Evolutionary conservation across 1,139 yeast species (phyloP).

Genomic region (Protomyces gravidus): DNA sequence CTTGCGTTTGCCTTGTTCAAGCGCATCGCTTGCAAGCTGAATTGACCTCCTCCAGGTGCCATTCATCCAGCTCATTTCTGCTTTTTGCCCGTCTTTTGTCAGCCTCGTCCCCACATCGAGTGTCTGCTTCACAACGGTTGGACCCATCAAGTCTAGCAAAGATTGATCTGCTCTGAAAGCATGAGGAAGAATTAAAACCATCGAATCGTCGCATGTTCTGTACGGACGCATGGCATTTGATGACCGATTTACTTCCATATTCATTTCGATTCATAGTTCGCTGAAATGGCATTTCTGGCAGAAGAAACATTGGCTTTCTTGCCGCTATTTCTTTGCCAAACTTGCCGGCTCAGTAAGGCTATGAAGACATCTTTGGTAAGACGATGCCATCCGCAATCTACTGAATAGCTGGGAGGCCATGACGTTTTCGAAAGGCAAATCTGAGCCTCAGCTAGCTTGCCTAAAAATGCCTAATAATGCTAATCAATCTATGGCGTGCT

Average conservation of each 20-base stretch:
- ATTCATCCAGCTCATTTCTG: not conserved
- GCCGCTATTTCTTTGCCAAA: too few relatives aligned
- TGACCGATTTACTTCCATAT: conserved; percentile 19
- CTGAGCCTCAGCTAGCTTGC: conserved; percentile 5
- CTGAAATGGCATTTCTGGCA: too few relatives aligned
- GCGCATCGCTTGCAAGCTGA: too few relatives aligned
- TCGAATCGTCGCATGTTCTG: conserved; percentile 25
- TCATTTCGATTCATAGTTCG: too few relatives aligned
- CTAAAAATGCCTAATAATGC: too few relatives aligned
- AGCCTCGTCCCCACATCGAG: not conserved
- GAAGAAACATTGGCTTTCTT: too few relatives aligned
- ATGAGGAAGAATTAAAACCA: conserved; percentile 21
- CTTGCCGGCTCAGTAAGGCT: too few relatives aligned
- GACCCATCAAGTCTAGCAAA: conserved; percentile 4
- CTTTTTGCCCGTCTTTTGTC: conserved; percentile 1
- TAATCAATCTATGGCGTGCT: not conserved
- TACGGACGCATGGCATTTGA: conserved; percentile 22
- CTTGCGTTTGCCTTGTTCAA: too few relatives aligned
- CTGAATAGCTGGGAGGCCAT: conserved; percentile 9
- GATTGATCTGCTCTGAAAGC: not conserved
- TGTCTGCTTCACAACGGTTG: conserved; percentile 4
- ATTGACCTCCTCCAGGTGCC: not conserved
- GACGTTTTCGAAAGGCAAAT: conserved; percentile 27
- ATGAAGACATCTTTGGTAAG: conserved; percentile 27
- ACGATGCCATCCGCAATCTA: not conserved